Evolutionary conservation across 2,329 filamentous ascomycete genomes (phyloP).

Genomic region (Dactylellina sp.): DNA sequence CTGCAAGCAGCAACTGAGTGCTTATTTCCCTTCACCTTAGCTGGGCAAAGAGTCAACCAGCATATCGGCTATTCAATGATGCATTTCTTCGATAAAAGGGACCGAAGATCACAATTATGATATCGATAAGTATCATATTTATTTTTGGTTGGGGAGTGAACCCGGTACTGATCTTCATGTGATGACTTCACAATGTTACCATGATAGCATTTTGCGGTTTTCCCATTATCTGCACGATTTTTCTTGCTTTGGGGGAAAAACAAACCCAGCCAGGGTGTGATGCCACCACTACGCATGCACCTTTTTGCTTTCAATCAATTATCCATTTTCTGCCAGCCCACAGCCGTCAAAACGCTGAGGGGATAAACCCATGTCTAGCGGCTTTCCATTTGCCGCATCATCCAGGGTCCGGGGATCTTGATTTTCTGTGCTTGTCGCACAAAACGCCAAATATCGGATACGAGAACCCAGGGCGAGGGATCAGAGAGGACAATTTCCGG

Average conservation of each 20-base stretch:
- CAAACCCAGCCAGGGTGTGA: slow-evolving; percentile 5
- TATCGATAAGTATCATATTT: too few relatives aligned
- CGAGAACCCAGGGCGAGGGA: neutral
- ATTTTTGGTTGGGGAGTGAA: slow-evolving; percentile 3
- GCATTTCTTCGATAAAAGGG: slow-evolving; percentile 7
- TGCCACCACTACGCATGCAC: slow-evolving; percentile 24
- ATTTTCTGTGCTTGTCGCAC: slow-evolving; percentile 53
- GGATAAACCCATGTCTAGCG: slow-evolving; percentile 55
- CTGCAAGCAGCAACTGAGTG: slow-evolving; percentile 8
- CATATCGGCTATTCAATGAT: neutral
- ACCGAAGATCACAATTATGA: slow-evolving; percentile 13
- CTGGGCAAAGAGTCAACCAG: neutral
- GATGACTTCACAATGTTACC: slow-evolving; percentile 46
- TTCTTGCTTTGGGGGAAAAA: slow-evolving; percentile 11
- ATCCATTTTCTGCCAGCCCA: slow-evolving; percentile 38
- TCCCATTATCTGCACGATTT: slow-evolving; percentile 19
- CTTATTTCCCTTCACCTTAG: neutral
- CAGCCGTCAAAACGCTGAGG: slow-evolving; percentile 27
- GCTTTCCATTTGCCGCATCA: slow-evolving; percentile 56
- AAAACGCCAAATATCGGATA: slow-evolving; percentile 18
- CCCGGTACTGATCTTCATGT: slow-evolving; percentile 21
- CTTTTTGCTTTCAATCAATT: neutral
- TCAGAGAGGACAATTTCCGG: neutral
- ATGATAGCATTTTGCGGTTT: slow-evolving; percentile 16
- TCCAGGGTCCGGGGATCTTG: slow-evolving; percentile 54